Evolutionary conservation across 768 basidiomycete genomes (phyloP).

Genomic region (Serendipita sp.): DNA sequence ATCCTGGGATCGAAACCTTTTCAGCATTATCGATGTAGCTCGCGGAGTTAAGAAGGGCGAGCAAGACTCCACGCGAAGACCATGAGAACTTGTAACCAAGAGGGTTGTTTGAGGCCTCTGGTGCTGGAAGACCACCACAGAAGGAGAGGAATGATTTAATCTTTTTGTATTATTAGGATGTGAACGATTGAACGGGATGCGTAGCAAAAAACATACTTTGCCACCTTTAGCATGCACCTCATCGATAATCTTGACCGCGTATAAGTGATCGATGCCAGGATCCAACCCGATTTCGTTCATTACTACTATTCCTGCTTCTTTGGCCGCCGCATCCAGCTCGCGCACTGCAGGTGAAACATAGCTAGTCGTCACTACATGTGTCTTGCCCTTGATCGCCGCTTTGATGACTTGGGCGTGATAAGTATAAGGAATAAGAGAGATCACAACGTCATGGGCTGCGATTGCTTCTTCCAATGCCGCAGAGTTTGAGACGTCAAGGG

Average conservation of each 20-base stretch:
- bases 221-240: slow-evolving; percentile 92
- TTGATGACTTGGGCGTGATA: slow-evolving; percentile 81
- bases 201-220: slow-evolving; percentile 37
- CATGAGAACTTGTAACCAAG: slow-evolving; percentile 99
- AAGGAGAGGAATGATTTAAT: slow-evolving; percentile 85
- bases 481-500: slow-evolving; percentile 64
- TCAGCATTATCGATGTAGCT: slow-evolving; percentile 57
- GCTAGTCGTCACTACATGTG: slow-evolving; percentile 88
- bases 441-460: slow-evolving; percentile 79
- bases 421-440: slow-evolving; percentile 93
- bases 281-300: slow-evolving; percentile 98
- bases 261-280: slow-evolving; percentile 87
- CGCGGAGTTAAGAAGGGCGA: slow-evolving; percentile 84
- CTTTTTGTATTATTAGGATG: slow-evolving; percentile 22
- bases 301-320: slow-evolving; percentile 80
- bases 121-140: slow-evolving; percentile 92
- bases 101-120: slow-evolving; percentile 81
- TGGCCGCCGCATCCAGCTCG: slow-evolving; percentile 63
- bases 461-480: slow-evolving; percentile 64
- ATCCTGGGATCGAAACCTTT: slow-evolving; percentile 50
- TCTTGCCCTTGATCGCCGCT: slow-evolving; percentile 78
- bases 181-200: not conserved
- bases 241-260: slow-evolving; percentile 83
- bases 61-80: slow-evolving; percentile 90
- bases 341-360: slow-evolving; percentile 88